Evolutionary conservation across 352 stramenopile genomes (phyloP).

Genomic region (Pythium utonaiense): DNA sequence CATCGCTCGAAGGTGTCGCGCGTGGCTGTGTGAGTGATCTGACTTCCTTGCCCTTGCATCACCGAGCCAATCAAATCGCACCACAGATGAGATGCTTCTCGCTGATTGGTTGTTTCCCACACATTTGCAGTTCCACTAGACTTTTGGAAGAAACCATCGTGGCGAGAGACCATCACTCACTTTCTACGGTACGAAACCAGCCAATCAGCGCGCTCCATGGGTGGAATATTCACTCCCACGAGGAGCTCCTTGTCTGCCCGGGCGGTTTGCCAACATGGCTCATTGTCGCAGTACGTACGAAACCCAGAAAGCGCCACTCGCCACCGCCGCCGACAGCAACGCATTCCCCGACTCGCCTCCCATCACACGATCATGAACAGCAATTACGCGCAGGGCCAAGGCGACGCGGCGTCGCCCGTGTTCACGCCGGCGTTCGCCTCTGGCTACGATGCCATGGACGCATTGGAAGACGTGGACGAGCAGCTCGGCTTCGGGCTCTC

Average conservation of each 20-base stretch:
- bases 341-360: slow-evolving; percentile 16
- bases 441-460: slow-evolving; percentile 3
- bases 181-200: background rate
- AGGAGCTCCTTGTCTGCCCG: background rate
- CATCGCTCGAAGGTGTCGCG: background rate
- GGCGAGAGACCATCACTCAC: slow-evolving; percentile 30
- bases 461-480: slow-evolving; percentile 18
- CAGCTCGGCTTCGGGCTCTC: slow-evolving; percentile 25
- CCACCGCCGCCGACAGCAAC: background rate
- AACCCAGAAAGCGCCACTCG: slow-evolving; percentile 12
- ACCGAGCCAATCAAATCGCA: slow-evolving; percentile 14
- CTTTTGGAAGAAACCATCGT: background rate
- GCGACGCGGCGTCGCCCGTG: slow-evolving; percentile 7
- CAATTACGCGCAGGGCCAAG: background rate
- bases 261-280: background rate
- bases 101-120: slow-evolving; percentile 14
- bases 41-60: slow-evolving; percentile 17
- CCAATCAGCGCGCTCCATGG: slow-evolving; percentile 29
- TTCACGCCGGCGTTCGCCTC: slow-evolving; percentile 20
- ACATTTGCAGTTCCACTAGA: background rate
- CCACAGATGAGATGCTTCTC: slow-evolving; percentile 1
- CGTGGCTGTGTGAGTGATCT: no score
- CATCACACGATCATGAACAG: slow-evolving; percentile 1
- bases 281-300: slow-evolving; percentile 1
- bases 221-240: slow-evolving; percentile 33